Base-by-base conservation (phyloP, 768 basidiomycete genomes). In the Gautieria morchelliformis region DNA sequence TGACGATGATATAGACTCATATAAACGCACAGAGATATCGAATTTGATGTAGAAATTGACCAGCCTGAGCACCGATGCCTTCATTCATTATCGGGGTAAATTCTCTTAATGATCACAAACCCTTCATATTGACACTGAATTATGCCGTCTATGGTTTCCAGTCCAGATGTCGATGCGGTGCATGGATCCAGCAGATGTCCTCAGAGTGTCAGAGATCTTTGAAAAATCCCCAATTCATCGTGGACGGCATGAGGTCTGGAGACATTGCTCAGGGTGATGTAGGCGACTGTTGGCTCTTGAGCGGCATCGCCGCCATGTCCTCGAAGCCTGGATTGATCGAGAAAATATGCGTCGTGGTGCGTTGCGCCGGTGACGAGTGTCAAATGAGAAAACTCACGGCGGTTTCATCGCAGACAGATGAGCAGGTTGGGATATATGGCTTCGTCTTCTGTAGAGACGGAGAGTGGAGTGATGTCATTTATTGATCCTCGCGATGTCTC, bases 271-370 rank as follows among this genome's bases (percentile, higher is more conserved):
- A 81, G 65, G 79, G 80, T 32, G 27, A 58, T 7, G 59, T 80
- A 19, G n/a, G n/a, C 0, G 74, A 81, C 61, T 81, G 80, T 60
- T 81, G 78, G 73, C 76, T 82, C 63, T 63, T 81, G 9, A 75
- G 74, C 7, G 80, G 78, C 1, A 59, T 81, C 49, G 74, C 78
- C 5, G 76, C 75, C 1, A 73, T 80, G 63, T 69, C 78, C n/a
- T n/a, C n/a, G n/a, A n/a, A n/a, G n/a, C n/a, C n/a, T n/a, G n/a
- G n/a, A n/a, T n/a, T n/a, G n/a, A n/a, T n/a, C n/a, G n/a, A n/a
- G n/a, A n/a, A n/a, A n/a, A n/a, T n/a, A n/a, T n/a, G n/a, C n/a
- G n/a, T n/a, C n/a, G n/a, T n/a, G n/a, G n/a, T n/a, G n/a, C n/a
- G n/a, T n/a, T n/a, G n/a, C n/a, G n/a, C n/a, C n/a, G n/a, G n/a